Evolutionary conservation across 805 yeast genomes (phyloP).

Genomic region (Sungouiella thailandica): DNA sequence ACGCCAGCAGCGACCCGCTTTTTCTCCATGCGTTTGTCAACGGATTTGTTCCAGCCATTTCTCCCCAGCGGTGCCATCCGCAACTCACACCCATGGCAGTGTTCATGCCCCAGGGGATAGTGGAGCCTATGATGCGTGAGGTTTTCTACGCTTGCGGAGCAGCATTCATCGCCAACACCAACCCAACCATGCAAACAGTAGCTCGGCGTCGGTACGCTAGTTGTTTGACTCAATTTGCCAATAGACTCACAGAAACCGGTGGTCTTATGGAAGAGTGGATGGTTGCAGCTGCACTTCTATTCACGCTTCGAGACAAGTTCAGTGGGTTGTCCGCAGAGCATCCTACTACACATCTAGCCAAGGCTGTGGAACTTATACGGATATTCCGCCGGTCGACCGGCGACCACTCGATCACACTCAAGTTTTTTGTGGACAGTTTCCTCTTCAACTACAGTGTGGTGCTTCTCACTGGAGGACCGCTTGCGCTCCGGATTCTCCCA

Average conservation of each 20-base stretch:
- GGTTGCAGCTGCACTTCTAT: conserved; percentile 5
- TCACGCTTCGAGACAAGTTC: conserved; percentile 5
- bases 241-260: conserved; percentile 6
- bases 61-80: conserved; percentile 15
- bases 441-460: conserved; percentile 38
- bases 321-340: conserved; percentile 1
- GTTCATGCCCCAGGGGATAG: conserved; percentile 7
- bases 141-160: conserved; percentile 14
- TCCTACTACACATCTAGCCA: conserved; percentile 3
- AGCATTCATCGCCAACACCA: conserved; percentile 16
- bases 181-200: conserved; percentile 13
- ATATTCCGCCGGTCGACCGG: background rate
- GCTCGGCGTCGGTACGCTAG: conserved; percentile 1
- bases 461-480: conserved; percentile 29
- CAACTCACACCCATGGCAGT: conserved; percentile 11
- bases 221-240: conserved; percentile 12
- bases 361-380: conserved; percentile 2
- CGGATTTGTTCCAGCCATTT: conserved; percentile 11
- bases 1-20: conserved; percentile 2
- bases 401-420: conserved; percentile 3
- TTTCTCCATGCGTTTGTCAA: conserved; percentile 10
- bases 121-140: conserved; percentile 1
- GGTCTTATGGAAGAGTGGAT: conserved; percentile 8
- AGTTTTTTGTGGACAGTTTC: conserved; percentile 42
- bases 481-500: conserved; percentile 27